Conservation (phyloP, 345 rosid genomes). For the Populus euphratica region DNA sequence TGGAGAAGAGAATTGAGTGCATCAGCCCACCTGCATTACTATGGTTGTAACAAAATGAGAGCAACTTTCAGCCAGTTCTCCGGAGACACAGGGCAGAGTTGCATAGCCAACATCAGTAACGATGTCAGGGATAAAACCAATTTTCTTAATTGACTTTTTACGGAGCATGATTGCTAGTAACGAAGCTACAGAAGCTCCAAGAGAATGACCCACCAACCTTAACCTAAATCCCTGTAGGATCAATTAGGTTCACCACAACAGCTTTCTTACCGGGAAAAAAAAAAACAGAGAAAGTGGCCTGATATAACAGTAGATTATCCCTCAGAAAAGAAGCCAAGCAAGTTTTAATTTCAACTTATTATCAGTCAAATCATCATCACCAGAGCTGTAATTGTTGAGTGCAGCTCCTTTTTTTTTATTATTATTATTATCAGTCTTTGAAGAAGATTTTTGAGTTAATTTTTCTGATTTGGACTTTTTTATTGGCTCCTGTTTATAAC, state of each 20-base stretch:
- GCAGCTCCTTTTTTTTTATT: conserved; percentile 16
- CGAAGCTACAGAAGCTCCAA: conserved; percentile 87
- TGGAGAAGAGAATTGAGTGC: not conserved
- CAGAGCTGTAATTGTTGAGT: conserved; percentile 35
- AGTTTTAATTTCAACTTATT: conserved; percentile 66
- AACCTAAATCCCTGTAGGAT: conserved; percentile 83
- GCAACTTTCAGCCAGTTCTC: conserved; percentile 83
- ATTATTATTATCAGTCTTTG: conserved; percentile 22
- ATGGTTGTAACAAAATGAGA: conserved; percentile 75
- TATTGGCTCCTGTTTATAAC: conserved; percentile 46
- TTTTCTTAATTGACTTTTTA: conserved; percentile 58
- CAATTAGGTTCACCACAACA: conserved; percentile 29
- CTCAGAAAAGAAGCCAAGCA: conserved; percentile 51
- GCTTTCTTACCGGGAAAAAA: not conserved
- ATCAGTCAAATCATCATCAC: conserved; percentile 47
- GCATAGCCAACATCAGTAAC: conserved; percentile 89
- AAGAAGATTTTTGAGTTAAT: conserved; percentile 17
- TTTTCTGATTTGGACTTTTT: conserved; percentile 36
- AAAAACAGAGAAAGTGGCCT: not conserved
- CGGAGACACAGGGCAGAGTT: conserved; percentile 89
- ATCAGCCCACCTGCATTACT: conserved; percentile 80
- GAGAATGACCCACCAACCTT: conserved; percentile 95
- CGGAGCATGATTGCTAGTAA: conserved; percentile 80
- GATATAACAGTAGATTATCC: conserved; percentile 1
- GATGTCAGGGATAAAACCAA: conserved; percentile 73